Conservation (phyloP, 768 basidiomycete species). For the Boletus vinaceobasis region DNA sequence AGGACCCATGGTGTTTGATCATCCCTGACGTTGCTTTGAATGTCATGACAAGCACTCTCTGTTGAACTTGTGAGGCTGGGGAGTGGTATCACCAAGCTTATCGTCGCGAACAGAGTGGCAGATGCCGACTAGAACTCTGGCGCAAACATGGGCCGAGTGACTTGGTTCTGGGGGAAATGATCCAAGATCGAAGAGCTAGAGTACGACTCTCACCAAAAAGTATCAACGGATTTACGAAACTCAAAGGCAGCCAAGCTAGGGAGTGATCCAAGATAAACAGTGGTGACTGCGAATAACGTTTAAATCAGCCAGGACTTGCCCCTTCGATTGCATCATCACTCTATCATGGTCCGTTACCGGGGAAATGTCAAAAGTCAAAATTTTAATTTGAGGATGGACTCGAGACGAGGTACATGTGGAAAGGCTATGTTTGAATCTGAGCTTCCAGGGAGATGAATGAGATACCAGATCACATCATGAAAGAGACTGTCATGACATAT, state of each 20-base stretch:
- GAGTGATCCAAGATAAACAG: not conserved
- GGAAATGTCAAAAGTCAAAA: not conserved
- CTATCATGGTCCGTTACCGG: not conserved
- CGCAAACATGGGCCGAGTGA: too few species aligned
- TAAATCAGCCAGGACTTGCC: not conserved
- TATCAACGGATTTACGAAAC: too few species aligned
- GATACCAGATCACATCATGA: not conserved
- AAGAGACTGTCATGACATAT: constrained; percentile 45
- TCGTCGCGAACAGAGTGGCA: too few species aligned
- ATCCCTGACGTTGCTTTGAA: not conserved
- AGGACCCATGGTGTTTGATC: not conserved
- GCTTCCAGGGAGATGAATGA: not conserved
- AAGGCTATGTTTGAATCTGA: not conserved
- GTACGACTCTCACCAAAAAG: not conserved
- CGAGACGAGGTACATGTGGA: not conserved
- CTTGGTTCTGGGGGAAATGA: not conserved
- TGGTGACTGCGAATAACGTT: not conserved
- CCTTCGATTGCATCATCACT: not conserved
- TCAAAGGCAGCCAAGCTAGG: not conserved
- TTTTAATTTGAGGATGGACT: not conserved
- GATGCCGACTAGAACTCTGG: too few species aligned
- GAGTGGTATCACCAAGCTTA: not conserved
- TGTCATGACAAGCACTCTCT: not conserved
- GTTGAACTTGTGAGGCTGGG: not conserved
- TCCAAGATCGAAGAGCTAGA: not conserved